Evolutionary conservation across 495 filamentous ascomycete species (phyloP), one percentile per base, ranked within the genome.

Genomic region (Evansstolkia leycettana): DNA sequence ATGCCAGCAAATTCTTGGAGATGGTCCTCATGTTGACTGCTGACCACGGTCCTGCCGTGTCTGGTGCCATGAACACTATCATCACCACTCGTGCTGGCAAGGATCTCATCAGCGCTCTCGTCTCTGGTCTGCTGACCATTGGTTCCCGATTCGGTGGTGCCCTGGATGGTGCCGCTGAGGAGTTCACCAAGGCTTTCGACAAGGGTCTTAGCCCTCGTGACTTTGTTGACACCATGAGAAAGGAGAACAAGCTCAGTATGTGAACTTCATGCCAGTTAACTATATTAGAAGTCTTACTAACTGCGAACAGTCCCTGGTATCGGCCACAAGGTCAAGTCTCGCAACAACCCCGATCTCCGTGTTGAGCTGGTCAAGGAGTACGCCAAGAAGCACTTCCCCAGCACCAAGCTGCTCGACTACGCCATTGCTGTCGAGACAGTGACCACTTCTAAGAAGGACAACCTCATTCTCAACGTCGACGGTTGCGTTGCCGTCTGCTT

Each of bases 21-120:
- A 98, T 98, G 90, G 92, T 98, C 46, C 87, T 98, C 60, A 98
- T 98, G 90, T 76, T 98, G 56, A 98, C 90, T 50, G 90, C 90
- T 48, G 90, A 98, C 56, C 90, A 98, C 76, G 90, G 90, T 64
- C 90, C 90, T 28, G 90, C 90, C 52, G 90, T 98, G 42, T 98
- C 90, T 46, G 90, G 90, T 69, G 90, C 90, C 50, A 98, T 98
- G 90, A 98, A 98, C 79, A 98, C 90, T 44, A 98, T 98, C 64
- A 96, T 98, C 61, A 98, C 90, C 36, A 98, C 90, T 31, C 81
- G 90, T 77, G 90, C 90, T 37, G 90, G 90, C 54, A 98, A 98
- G 72, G 90, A 98, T 63, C 72, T 98, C 43, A 94, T 98, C 71
- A 84, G 78, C 50, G 81, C 90, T 26, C 72, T 98, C 36, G 90